A percentile compares a stretch with the other conserved stretches of the same genome.
These are phyloP conservation scores for Baorangia bicolor DNA, from an alignment of 768 basidiomycete genomes.

Conservation along the genomic window DNA sequence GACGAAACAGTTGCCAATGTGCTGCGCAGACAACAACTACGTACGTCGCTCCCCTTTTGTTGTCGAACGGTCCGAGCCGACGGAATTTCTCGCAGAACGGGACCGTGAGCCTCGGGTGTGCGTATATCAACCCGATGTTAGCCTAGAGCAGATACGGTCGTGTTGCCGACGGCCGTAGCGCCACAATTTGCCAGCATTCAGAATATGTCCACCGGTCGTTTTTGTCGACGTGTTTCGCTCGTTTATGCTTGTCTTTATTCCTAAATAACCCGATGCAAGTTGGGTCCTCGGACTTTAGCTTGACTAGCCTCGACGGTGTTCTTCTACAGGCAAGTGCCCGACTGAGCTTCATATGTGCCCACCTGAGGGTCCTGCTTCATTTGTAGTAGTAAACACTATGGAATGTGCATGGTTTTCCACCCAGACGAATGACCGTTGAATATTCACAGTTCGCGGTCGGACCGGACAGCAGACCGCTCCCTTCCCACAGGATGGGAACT, in stretches of 20 bases:
- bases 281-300: background rate
- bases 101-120: conserved; percentile 13
- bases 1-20: conserved; percentile 12
- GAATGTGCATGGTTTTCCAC: background rate
- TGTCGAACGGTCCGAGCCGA: background rate
- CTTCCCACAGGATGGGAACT: too few species aligned
- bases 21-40: conserved; percentile 15
- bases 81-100: conserved; percentile 2
- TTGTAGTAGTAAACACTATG: background rate
- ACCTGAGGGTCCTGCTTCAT: background rate
- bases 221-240: background rate
- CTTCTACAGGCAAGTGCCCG: background rate
- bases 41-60: background rate
- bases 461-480: too few species aligned
- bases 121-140: conserved; percentile 2
- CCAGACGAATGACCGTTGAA: background rate
- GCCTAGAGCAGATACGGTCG: background rate
- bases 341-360: background rate
- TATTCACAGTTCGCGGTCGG: background rate
- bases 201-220: background rate
- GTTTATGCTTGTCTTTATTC: background rate
- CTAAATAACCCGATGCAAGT: background rate
- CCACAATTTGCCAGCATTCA: background rate
- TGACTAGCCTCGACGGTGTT: background rate
- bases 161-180: background rate